A percentile compares a stretch with the other conserved stretches of the same genome.
Evolutionary conservation across 2,329 filamentous ascomycete species (phyloP).

Genomic region (Parastagonospora nodorum): DNA sequence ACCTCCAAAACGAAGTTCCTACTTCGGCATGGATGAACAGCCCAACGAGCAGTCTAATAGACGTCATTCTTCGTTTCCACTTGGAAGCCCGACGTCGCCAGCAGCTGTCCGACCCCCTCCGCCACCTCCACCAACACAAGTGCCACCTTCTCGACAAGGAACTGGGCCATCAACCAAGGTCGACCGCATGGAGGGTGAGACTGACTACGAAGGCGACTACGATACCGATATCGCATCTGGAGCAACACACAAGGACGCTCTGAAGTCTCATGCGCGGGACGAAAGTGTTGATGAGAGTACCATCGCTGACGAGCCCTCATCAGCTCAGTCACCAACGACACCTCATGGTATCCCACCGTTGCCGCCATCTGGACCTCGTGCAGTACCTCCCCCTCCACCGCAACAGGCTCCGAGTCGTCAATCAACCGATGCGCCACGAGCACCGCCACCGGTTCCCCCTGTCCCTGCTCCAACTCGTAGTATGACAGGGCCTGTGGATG

Average conservation of each 20-base stretch:
- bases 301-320: slow-evolving; percentile 59
- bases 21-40: slow-evolving; percentile 46
- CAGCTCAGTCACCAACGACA: slow-evolving; percentile 46
- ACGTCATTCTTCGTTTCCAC: slow-evolving; percentile 60
- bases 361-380: slow-evolving; percentile 46
- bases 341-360: slow-evolving; percentile 42
- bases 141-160: slow-evolving; percentile 45
- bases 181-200: slow-evolving; percentile 78
- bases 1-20: slow-evolving; percentile 47
- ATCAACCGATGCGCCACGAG: slow-evolving; percentile 72
- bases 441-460: slow-evolving; percentile 69
- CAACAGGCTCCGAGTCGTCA: slow-evolving; percentile 60
- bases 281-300: slow-evolving; percentile 73
- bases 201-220: slow-evolving; percentile 96
- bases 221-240: slow-evolving; percentile 97
- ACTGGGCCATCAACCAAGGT: slow-evolving; percentile 44
- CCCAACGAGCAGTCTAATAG: slow-evolving; percentile 32
- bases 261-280: slow-evolving; percentile 80
- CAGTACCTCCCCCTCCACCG: slow-evolving; percentile 63
- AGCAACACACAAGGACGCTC: slow-evolving; percentile 88
- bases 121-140: slow-evolving; percentile 53
- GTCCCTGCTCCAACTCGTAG: slow-evolving; percentile 67
- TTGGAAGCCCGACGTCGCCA: slow-evolving; percentile 43
- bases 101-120: slow-evolving; percentile 49
- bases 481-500: slow-evolving; percentile 13